Percentiles rank a stretch among this genome's conserved stretches.
Evolutionary conservation across 2,329 filamentous ascomycete genomes (phyloP).

Genomic region (Diaporthe sp.): DNA sequence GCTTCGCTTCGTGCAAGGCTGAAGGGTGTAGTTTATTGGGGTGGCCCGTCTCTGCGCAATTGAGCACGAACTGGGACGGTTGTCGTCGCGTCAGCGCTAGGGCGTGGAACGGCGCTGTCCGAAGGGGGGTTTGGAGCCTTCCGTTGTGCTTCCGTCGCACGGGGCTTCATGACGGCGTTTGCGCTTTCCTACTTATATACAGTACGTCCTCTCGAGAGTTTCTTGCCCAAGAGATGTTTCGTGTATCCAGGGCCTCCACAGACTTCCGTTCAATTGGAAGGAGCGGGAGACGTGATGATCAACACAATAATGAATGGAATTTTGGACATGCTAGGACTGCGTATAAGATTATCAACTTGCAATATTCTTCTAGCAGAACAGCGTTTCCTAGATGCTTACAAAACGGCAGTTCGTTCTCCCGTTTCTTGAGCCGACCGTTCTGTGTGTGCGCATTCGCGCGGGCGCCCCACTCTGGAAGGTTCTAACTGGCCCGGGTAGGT

Average conservation of each 20-base stretch:
- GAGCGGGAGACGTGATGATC: background rate
- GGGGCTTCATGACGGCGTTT: too few relatives aligned
- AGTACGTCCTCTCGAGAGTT: too few relatives aligned
- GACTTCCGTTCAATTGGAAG: too few relatives aligned
- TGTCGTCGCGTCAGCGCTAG: constrained; percentile 18
- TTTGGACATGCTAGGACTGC: background rate
- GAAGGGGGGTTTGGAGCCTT: background rate
- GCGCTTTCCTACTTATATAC: too few relatives aligned
- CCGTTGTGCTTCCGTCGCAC: background rate
- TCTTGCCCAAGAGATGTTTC: too few relatives aligned
- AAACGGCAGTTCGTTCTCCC: background rate
- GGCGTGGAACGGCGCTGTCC: background rate
- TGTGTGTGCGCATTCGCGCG: constrained; percentile 30
- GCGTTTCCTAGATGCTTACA: background rate
- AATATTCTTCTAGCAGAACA: background rate
- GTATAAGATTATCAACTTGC: too few relatives aligned
- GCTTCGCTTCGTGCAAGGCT: background rate
- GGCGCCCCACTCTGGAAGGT: constrained; percentile 34
- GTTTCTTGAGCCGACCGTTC: background rate
- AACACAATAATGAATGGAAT: too few relatives aligned
- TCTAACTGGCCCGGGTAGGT: constrained; percentile 35
- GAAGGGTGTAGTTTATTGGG: background rate
- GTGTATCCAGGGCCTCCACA: too few relatives aligned
- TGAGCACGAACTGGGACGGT: constrained; percentile 18
- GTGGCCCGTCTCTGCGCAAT: constrained; percentile 10